phyloP scores from a whole-genome alignment of 106 monocot genomes.

The Dactylorhiza incarnata region DNA sequence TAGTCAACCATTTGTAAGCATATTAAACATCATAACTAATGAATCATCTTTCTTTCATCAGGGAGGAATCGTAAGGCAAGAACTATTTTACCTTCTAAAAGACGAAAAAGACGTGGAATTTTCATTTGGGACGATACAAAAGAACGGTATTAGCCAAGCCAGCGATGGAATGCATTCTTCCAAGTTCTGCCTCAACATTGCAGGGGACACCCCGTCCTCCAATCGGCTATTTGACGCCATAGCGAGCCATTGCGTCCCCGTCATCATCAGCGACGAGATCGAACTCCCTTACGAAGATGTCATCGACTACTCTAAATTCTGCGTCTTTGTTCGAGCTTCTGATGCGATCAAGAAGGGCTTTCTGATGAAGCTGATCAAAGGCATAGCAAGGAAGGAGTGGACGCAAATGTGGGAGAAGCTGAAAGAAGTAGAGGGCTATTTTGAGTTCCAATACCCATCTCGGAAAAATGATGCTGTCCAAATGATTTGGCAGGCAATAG shows the following conservation, averaged over 20 bases:
- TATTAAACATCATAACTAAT: background rate
- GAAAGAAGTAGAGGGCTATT: constrained; percentile 21
- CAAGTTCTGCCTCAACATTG: constrained; percentile 56
- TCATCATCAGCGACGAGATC: constrained; percentile 42
- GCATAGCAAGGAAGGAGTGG: constrained; percentile 28
- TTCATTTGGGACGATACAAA: constrained; percentile 31
- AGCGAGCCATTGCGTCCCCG: constrained; percentile 34
- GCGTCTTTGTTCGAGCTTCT: constrained; percentile 26
- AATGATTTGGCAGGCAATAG: constrained; percentile 46
- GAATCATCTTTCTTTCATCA: constrained; percentile 4
- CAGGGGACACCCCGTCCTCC: constrained; percentile 54
- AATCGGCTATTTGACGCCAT: constrained; percentile 43
- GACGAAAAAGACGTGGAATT: constrained; percentile 51
- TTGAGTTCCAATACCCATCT: constrained; percentile 32
- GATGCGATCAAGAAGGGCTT: constrained; percentile 32
- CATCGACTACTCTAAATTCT: constrained; percentile 35
- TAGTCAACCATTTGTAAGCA: too few relatives aligned
- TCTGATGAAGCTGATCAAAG: constrained; percentile 24
- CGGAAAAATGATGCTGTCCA: constrained; percentile 33
- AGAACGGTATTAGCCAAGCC: constrained; percentile 36
- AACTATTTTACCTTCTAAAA: constrained; percentile 41
- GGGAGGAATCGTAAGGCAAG: constrained; percentile 47
- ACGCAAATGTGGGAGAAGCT: constrained; percentile 33
- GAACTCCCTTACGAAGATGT: constrained; percentile 38
- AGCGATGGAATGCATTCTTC: constrained; percentile 42